These are phyloP conservation scores for Fagopyrum esculentum DNA, from an alignment of 148 eudicot genomes.

Conservation along the genomic window DNA sequence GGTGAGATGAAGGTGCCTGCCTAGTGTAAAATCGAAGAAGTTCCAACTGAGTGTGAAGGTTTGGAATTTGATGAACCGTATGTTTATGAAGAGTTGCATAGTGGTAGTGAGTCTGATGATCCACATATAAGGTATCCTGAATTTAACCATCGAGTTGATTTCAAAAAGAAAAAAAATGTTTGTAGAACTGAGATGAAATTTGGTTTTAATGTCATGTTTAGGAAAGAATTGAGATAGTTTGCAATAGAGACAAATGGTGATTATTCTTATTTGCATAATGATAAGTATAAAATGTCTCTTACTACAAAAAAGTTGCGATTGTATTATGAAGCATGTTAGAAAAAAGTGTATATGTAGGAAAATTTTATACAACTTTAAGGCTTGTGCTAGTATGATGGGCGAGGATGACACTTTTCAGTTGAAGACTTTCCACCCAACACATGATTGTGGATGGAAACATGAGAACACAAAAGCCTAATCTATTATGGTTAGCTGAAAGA, in stretches of 20 bases:
- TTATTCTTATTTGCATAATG: too few species aligned
- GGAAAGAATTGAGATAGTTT: not conserved
- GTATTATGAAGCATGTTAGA: too few species aligned
- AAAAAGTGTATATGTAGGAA: not conserved
- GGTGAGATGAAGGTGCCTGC: not conserved
- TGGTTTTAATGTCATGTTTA: not conserved
- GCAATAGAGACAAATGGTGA: too few species aligned
- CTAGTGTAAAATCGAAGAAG: too few species aligned
- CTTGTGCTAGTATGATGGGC: not conserved
- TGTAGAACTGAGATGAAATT: not conserved
- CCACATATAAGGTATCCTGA: not conserved
- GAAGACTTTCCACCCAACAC: too few species aligned
- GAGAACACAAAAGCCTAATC: too few species aligned
- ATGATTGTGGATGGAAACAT: too few species aligned
- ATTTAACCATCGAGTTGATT: not conserved
- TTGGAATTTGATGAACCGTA: not conserved
- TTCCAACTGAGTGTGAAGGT: too few species aligned
- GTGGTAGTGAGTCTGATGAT: not conserved
- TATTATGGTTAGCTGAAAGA: too few species aligned
- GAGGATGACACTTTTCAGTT: not conserved
- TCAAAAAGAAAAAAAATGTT: too few species aligned
- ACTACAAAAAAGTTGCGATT: too few species aligned
- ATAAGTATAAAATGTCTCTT: too few species aligned
- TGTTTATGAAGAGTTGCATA: not conserved
- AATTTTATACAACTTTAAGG: not conserved